phyloP scores from a whole-genome alignment of 495 filamentous ascomycete species.

The Annulohypoxylon stygium region DNA sequence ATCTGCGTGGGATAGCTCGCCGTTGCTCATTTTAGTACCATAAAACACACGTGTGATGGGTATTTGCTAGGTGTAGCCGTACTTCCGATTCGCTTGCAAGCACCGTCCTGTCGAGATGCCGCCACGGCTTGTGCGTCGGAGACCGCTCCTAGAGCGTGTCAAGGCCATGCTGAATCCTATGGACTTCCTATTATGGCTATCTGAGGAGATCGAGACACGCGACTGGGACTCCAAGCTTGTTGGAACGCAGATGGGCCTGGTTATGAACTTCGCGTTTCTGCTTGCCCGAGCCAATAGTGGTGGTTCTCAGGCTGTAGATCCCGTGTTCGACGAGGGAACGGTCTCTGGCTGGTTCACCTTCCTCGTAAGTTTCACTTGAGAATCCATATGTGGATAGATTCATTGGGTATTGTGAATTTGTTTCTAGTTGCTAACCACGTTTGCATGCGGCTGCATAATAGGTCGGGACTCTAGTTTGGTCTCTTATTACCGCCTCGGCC shows the following conservation, averaged over 20 bases:
- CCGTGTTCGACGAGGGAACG: conserved; percentile 83
- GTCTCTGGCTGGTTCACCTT: conserved; percentile 76
- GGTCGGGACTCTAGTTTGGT: conserved; percentile 76
- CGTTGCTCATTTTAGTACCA: neutral
- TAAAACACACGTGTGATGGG: conserved; percentile 23
- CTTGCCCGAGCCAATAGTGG: conserved; percentile 80
- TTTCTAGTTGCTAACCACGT: conserved; percentile 16
- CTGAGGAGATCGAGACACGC: conserved; percentile 86
- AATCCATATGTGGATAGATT: neutral
- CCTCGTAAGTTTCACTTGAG: conserved; percentile 72
- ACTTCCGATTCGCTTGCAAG: conserved; percentile 13
- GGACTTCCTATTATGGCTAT: conserved; percentile 89
- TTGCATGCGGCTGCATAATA: conserved; percentile 52
- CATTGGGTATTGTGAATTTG: neutral
- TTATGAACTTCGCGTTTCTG: conserved; percentile 82
- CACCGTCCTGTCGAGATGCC: conserved; percentile 50
- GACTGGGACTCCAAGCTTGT: conserved; percentile 89
- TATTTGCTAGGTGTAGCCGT: conserved; percentile 6
- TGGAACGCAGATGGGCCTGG: conserved; percentile 78
- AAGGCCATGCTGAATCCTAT: conserved; percentile 83
- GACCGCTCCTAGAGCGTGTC: conserved; percentile 81
- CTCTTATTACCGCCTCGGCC: conserved; percentile 72
- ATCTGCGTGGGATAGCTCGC: conserved; percentile 24
- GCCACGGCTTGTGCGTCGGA: conserved; percentile 79
- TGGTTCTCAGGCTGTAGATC: conserved; percentile 67